Percentiles rank a stretch among this genome's conserved stretches.
These are phyloP conservation scores for Trypanosoma brucei DNA, from an alignment of 208 protist species.

Conservation along the genomic window DNA sequence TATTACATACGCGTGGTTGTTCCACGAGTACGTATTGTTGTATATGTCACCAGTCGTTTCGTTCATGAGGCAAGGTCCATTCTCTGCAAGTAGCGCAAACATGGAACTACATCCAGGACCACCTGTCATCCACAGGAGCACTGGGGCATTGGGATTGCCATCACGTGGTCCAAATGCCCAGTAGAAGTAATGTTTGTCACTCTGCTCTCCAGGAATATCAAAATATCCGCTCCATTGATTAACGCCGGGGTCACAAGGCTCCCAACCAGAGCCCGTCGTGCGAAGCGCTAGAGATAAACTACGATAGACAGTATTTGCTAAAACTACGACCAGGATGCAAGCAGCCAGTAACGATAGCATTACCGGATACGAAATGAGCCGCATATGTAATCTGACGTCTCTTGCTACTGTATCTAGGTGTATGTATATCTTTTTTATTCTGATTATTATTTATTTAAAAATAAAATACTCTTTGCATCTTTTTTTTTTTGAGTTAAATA, in stretches of 20 bases:
- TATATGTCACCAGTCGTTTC: constrained; percentile 27
- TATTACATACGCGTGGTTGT: constrained; percentile 76
- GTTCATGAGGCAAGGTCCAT: constrained; percentile 80
- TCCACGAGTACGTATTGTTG: constrained; percentile 76
- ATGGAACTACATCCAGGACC: constrained; percentile 85
- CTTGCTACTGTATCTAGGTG: background rate
- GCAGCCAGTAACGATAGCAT: background rate
- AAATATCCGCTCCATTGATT: constrained; percentile 76
- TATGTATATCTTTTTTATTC: constrained; percentile 3
- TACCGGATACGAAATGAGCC: background rate
- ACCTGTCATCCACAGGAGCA: constrained; percentile 89
- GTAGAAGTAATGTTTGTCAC: constrained; percentile 82
- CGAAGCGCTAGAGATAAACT: background rate
- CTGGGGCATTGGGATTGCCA: constrained; percentile 43
- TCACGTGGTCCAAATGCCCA: constrained; percentile 79
- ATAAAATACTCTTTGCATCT: too few relatives aligned
- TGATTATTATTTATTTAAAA: too few relatives aligned
- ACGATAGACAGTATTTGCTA: background rate
- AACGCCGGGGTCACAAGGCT: constrained; percentile 36
- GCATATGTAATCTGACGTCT: background rate
- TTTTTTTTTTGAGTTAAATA: too few relatives aligned
- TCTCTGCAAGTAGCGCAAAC: constrained; percentile 65
- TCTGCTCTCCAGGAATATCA: constrained; percentile 41
- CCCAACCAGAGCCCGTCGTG: constrained; percentile 24
- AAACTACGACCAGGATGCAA: background rate